Percentiles rank a stretch among this genome's conserved stretches.
phyloP scores from a whole-genome alignment of 371 early-diverging fungal species.

The Sporodiniella umbellata region DNA sequence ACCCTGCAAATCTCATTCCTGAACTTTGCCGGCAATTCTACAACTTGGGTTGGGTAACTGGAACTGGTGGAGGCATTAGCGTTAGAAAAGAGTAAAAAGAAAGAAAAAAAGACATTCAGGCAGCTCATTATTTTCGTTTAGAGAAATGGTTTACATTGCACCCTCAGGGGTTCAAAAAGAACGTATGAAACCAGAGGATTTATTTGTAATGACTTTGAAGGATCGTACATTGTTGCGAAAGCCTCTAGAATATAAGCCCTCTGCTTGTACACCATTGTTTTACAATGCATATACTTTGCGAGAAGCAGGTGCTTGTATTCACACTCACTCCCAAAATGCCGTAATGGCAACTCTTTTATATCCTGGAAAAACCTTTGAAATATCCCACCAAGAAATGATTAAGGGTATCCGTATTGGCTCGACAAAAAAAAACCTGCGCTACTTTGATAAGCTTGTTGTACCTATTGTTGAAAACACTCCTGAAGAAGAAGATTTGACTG shows the following conservation, averaged over 20 bases:
- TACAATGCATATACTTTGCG: conserved; percentile 88
- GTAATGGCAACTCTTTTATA: conserved; percentile 89
- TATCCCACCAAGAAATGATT: conserved; percentile 98
- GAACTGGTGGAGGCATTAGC: conserved; percentile 95
- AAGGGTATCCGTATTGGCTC: conserved; percentile 92
- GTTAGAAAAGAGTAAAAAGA: conserved; percentile 69
- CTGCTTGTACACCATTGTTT: conserved; percentile 95
- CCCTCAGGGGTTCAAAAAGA: conserved; percentile 97
- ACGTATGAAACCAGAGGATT: conserved; percentile 78
- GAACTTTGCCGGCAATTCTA: conserved; percentile 92
- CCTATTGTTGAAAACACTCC: conserved; percentile 97
- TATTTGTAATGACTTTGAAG: conserved; percentile 78
- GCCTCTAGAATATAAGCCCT: conserved; percentile 70
- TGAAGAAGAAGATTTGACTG: conserved; percentile 89
- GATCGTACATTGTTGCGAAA: conserved; percentile 64
- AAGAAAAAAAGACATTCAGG: neutral
- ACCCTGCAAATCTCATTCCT: conserved; percentile 90
- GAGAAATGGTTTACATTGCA: conserved; percentile 83
- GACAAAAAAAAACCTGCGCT: conserved; percentile 56
- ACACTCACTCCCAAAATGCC: conserved; percentile 95
- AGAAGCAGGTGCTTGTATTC: conserved; percentile 94
- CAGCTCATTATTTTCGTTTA: conserved; percentile 7
- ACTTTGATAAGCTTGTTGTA: conserved; percentile 85
- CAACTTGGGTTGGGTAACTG: conserved; percentile 92
- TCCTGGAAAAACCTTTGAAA: conserved; percentile 67